Evolutionary conservation across 805 yeast genomes (phyloP).

Genomic region (Candida xyloterini): DNA sequence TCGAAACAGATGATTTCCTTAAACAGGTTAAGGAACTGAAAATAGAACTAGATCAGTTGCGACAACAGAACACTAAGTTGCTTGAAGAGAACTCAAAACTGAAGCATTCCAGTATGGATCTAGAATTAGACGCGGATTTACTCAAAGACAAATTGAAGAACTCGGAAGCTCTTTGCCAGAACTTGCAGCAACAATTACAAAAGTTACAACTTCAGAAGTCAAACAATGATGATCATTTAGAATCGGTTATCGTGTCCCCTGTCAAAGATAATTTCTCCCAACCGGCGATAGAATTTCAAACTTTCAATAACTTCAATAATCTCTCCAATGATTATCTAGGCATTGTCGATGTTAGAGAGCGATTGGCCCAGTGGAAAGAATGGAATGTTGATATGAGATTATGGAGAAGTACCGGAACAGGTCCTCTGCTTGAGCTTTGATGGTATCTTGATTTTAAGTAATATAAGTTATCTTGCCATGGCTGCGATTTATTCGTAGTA

Average conservation of each 20-base stretch:
- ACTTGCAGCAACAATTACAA: slow-evolving; percentile 6
- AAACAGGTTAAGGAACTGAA: neutral
- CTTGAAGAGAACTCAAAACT: slow-evolving; percentile 25
- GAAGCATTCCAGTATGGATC: slow-evolving; percentile 26
- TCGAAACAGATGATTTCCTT: too few relatives aligned
- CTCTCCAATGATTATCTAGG: slow-evolving; percentile 38
- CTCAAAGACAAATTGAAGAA: slow-evolving; percentile 34
- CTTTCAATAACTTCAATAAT: slow-evolving; percentile 23
- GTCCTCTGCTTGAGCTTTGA: slow-evolving; percentile 52
- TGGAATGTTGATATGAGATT: slow-evolving; percentile 85
- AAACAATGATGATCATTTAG: slow-evolving; percentile 17
- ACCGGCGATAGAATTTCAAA: slow-evolving; percentile 24
- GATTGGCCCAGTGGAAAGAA: slow-evolving; percentile 69
- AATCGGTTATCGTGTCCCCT: slow-evolving; percentile 9
- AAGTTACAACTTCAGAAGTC: neutral
- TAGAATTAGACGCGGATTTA: slow-evolving; percentile 39
- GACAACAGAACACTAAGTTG: slow-evolving; percentile 2
- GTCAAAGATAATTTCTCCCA: slow-evolving; percentile 1
- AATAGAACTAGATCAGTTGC: slow-evolving; percentile 7
- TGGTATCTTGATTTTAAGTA: too few relatives aligned
- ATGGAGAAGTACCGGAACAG: slow-evolving; percentile 74
- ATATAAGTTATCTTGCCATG: too few relatives aligned
- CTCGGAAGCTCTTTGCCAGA: slow-evolving; percentile 29
- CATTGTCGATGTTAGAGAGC: slow-evolving; percentile 53
- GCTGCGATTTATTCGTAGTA: too few relatives aligned